A percentile compares a stretch with the other conserved stretches of the same genome.
Conservation (phyloP, 2,329 filamentous ascomycete genomes). For the Colletotrichum kahawae region DNA sequence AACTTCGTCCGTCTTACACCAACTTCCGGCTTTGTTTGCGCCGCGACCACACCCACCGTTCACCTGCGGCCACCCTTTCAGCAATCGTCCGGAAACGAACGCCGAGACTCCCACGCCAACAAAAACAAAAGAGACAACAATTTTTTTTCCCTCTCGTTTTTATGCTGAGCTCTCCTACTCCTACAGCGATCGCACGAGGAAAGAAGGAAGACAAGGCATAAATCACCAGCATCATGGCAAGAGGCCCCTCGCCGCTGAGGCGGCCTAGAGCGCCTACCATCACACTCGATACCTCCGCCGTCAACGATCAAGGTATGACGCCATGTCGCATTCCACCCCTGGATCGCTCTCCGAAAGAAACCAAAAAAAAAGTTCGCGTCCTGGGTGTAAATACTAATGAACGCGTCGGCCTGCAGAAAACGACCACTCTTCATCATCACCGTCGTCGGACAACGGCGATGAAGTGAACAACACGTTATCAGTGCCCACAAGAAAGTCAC, state of each 20-base stretch:
- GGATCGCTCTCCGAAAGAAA: background rate
- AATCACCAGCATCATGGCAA: background rate
- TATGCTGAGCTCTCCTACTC: background rate
- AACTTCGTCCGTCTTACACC: background rate
- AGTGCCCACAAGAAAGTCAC: conserved; percentile 23
- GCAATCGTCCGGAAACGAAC: background rate
- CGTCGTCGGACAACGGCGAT: conserved; percentile 13
- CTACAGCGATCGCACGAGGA: background rate
- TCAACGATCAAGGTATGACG: conserved; percentile 23
- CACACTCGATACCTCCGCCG: conserved; percentile 22
- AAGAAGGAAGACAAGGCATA: background rate
- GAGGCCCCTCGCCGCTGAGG: conserved; percentile 4
- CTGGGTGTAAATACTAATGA: background rate
- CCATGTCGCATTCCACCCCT: background rate
- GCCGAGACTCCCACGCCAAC: background rate
- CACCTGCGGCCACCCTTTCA: background rate
- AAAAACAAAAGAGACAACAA: background rate
- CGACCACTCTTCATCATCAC: conserved; percentile 1
- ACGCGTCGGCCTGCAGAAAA: background rate
- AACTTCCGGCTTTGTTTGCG: conserved; percentile 6
- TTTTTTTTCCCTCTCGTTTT: background rate
- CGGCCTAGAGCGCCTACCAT: conserved; percentile 24
- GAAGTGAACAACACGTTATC: conserved; percentile 22
- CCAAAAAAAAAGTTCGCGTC: background rate
- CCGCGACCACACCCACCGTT: background rate